Evolutionary conservation across 495 filamentous ascomycete genomes (phyloP).

Genomic region (Trichoderma orchidacearum): DNA sequence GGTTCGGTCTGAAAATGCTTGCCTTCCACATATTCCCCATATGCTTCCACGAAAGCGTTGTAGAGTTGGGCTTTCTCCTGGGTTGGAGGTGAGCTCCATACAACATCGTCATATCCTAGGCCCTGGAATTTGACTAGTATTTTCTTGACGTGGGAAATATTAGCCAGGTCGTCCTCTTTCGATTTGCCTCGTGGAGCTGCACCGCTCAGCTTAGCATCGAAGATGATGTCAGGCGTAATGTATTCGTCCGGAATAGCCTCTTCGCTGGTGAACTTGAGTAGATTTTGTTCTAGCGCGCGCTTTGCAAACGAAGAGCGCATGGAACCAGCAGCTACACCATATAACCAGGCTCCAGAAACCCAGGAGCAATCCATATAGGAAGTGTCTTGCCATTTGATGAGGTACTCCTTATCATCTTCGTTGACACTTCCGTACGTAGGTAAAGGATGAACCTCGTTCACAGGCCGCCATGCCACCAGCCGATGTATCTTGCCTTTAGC

Average conservation of each 20-base stretch:
- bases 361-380: conserved; percentile 72
- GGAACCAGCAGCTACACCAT: conserved; percentile 44
- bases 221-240: conserved; percentile 74
- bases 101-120: conserved; percentile 81
- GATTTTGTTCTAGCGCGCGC: conserved; percentile 42
- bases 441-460: conserved; percentile 33
- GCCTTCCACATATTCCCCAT: conserved; percentile 69
- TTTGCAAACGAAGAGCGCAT: conserved; percentile 69
- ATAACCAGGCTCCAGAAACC: conserved; percentile 84
- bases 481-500: conserved; percentile 47
- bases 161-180: conserved; percentile 50
- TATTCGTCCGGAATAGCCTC: conserved; percentile 79
- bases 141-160: conserved; percentile 52
- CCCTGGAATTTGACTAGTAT: conserved; percentile 87
- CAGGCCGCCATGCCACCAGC: conserved; percentile 79
- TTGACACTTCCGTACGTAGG: conserved; percentile 36
- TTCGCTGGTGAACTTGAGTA: conserved; percentile 48
- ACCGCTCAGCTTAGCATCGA: conserved; percentile 49
- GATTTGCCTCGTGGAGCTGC: conserved; percentile 17
- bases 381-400: conserved; percentile 70
- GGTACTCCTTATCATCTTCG: conserved; percentile 67
- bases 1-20: conserved; percentile 49
- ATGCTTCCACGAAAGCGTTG: conserved; percentile 71
- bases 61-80: conserved; percentile 39
- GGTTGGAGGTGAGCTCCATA: conserved; percentile 78